phyloP scores from a whole-genome alignment of 1,139 yeast species.

The Pichia cactophila region DNA sequence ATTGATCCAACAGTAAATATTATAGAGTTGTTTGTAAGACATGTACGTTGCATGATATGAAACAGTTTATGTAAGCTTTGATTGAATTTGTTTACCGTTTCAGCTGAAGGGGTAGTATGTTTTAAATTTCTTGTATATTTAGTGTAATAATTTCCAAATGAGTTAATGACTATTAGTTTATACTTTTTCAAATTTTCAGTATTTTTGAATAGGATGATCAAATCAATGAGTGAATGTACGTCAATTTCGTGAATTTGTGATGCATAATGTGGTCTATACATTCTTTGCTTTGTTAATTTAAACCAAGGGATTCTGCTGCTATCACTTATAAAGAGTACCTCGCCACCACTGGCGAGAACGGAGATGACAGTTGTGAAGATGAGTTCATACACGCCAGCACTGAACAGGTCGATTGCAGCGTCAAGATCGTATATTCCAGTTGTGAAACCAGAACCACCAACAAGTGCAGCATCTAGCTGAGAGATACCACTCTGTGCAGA shows the following conservation, averaged over 20 bases:
- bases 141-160: slow-evolving; percentile 20
- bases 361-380: slow-evolving; percentile 15
- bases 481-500: slow-evolving; percentile 3
- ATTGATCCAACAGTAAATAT: slow-evolving; percentile 23
- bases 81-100: slow-evolving; percentile 7
- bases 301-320: slow-evolving; percentile 22
- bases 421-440: slow-evolving; percentile 22
- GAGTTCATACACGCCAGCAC: slow-evolving; percentile 23
- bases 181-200: background rate
- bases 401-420: slow-evolving; percentile 18
- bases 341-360: slow-evolving; percentile 4
- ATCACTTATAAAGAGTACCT: slow-evolving; percentile 13
- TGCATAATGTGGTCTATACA: slow-evolving; percentile 3
- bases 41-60: slow-evolving; percentile 4
- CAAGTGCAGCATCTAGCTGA: slow-evolving; percentile 7
- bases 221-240: slow-evolving; percentile 16
- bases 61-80: slow-evolving; percentile 7
- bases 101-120: background rate
- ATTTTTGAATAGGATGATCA: slow-evolving; percentile 18
- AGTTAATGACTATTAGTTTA: slow-evolving; percentile 22
- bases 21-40: slow-evolving; percentile 5
- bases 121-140: background rate
- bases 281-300: slow-evolving; percentile 11
- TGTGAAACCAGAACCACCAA: slow-evolving; percentile 19
- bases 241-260: slow-evolving; percentile 11